Base-by-base conservation (phyloP, 148 eudicot genomes). In the Dianthus caryophyllus region DNA sequence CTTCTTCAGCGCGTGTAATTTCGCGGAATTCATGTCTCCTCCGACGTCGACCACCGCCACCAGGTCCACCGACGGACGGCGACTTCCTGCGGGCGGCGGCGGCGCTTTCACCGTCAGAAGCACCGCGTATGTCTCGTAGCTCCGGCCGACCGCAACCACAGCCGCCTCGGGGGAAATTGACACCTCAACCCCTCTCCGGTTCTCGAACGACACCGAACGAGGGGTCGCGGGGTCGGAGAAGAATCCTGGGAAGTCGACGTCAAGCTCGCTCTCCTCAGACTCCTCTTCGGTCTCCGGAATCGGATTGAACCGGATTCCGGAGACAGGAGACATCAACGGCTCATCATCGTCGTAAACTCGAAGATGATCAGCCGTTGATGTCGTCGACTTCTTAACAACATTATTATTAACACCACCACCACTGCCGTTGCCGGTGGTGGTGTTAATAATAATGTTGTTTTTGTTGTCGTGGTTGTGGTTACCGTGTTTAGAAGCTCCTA, bases 321-420 rank as follows among this genome's bases (percentile, higher is more conserved):
- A 80, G n/a, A 78, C 73, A 1, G 89, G 85, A 0, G 92, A 83
- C 67, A 73, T 77, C 60, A 94, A 41, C 1, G 98, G 92, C 75
- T 94, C 98, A 41, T 95, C 99, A 29, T 95, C 99, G 57, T 90
- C 92, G 52, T 90, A 95, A 1, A 88, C 76, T 29, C 84, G 81
- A 64, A 84, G 72, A 31, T 74, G 80, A 6, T 75, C 55, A 26
- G 84, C 76, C 1, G 53, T 25, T 1, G 72, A 53, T 27, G 38
- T 33, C 38, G 38, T 33, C 38, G 11, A 5, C 18, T 44, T 63
- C 52, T 43, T 63, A 22, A 43, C 51, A 62, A 2, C n/a, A n/a
- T 6, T 8, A n/a, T 9, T 59, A 33, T 4, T 7, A 33, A 33
- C 38, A 33, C 7, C 7, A 33, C 7, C 7, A 7, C 4, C 38